Evolutionary conservation across 306 rosid genomes (phyloP).

Genomic region (Cucurbita ficifolia): DNA sequence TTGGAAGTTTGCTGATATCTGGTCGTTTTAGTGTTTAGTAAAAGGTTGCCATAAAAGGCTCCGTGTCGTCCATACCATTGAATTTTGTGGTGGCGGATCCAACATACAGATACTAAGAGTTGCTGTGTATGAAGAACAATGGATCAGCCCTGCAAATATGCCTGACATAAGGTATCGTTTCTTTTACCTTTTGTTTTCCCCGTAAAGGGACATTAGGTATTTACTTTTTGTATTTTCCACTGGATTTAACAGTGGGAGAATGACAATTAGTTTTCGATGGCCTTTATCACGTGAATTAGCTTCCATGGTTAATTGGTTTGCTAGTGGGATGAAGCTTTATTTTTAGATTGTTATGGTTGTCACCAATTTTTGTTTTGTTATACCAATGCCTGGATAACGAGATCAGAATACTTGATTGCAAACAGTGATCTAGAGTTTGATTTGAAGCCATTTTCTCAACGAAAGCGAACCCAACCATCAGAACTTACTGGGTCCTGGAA

Average conservation of each 20-base stretch:
- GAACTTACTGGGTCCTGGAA: constrained; percentile 85
- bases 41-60: constrained; percentile 93
- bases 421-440: constrained; percentile 48
- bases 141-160: constrained; percentile 59
- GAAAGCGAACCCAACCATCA: constrained; percentile 50
- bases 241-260: neutral
- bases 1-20: neutral
- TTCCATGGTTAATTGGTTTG: neutral
- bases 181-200: neutral
- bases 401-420: neutral
- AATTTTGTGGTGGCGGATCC: constrained; percentile 67
- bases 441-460: constrained; percentile 54
- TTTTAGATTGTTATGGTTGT: too few species aligned
- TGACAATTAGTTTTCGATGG: neutral
- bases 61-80: constrained; percentile 77
- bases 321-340: too few species aligned
- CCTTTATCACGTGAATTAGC: neutral
- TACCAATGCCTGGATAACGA: neutral
- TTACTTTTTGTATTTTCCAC: constrained; percentile 1
- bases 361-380: too few species aligned
- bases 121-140: constrained; percentile 75
- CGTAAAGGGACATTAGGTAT: constrained; percentile 33
- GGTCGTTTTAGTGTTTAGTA: constrained; percentile 58
- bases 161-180: constrained; percentile 40
- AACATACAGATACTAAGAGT: constrained; percentile 87